Conservation (phyloP, 768 basidiomycete genomes). For the Phlebiopsis gigantea region DNA sequence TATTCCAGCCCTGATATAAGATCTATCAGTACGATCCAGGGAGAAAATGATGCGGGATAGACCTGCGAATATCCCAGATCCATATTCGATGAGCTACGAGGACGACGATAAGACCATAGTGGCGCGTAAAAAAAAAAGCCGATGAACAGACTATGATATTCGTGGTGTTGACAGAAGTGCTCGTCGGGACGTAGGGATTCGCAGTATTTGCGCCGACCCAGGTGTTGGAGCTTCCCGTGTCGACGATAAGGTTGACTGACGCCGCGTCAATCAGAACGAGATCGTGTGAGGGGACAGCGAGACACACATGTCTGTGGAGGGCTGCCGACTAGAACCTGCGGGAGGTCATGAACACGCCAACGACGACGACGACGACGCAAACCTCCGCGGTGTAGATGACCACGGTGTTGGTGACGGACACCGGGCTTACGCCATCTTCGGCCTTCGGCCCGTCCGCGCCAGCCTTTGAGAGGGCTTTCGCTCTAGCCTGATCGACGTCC, state of each 20-base stretch:
- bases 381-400: constrained; percentile 4
- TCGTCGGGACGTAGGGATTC: constrained; percentile 6
- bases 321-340: neutral
- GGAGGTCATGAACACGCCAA: neutral
- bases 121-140: neutral
- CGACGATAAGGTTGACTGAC: constrained; percentile 9
- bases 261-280: neutral
- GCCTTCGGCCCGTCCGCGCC: neutral
- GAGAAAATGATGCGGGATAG: neutral
- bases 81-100: constrained; percentile 11
- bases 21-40: neutral
- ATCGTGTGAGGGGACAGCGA: no score
- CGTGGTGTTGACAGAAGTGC: constrained; percentile 1
- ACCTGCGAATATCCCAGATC: constrained; percentile 10
- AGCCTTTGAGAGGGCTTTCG: constrained; percentile 32
- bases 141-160: constrained; percentile 2
- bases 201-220: constrained; percentile 9
- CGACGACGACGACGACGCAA: no score
- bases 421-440: neutral
- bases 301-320: neutral
- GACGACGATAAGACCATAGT: no score
- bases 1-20: neutral
- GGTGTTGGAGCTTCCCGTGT: constrained; percentile 15
- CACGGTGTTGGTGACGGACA: constrained; percentile 1
- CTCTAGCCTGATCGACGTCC: constrained; percentile 45